Evolutionary conservation across 1,284 basidiomycete species (phyloP).

Genomic region (Cutaneotrichosporon sp.): DNA sequence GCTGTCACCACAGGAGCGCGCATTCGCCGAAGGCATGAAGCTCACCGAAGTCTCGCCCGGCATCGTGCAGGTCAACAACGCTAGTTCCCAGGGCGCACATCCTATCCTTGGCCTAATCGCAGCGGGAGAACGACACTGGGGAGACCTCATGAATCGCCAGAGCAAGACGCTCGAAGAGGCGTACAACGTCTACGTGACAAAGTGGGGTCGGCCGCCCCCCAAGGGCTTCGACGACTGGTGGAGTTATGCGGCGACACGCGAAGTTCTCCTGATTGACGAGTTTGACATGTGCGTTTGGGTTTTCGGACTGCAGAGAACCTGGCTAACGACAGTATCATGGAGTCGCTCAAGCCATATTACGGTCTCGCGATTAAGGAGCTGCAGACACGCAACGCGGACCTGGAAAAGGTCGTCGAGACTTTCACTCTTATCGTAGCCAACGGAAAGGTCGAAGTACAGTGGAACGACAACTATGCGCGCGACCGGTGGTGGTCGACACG

Average conservation of each 20-base stretch:
- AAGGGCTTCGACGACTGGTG: slow-evolving; percentile 54
- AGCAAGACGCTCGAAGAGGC: slow-evolving; percentile 55
- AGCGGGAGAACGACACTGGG: slow-evolving; percentile 55
- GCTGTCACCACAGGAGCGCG: slow-evolving; percentile 41
- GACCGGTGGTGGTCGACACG: slow-evolving; percentile 51
- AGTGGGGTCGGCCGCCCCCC: slow-evolving; percentile 54
- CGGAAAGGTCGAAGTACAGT: slow-evolving; percentile 52
- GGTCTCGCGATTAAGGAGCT: slow-evolving; percentile 46
- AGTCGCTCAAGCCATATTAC: slow-evolving; percentile 50
- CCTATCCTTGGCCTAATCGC: slow-evolving; percentile 54
- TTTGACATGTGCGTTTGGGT: slow-evolving; percentile 47
- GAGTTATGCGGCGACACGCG: slow-evolving; percentile 28
- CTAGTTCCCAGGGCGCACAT: slow-evolving; percentile 38
- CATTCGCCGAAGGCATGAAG: slow-evolving; percentile 34
- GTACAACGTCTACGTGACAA: slow-evolving; percentile 53
- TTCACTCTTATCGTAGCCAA: slow-evolving; percentile 53
- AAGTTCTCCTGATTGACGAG: slow-evolving; percentile 52
- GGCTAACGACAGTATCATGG: slow-evolving; percentile 46
- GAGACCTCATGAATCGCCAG: slow-evolving; percentile 51
- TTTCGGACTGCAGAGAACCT: no score
- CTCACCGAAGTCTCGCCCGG: slow-evolving; percentile 44
- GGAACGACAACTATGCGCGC: slow-evolving; percentile 54
- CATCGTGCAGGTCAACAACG: slow-evolving; percentile 31
- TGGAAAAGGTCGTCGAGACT: slow-evolving; percentile 51
- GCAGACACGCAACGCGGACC: slow-evolving; percentile 40